These are phyloP conservation scores for Alnus glutinosa DNA, from an alignment of 306 rosid genomes.

Conservation along the genomic window DNA sequence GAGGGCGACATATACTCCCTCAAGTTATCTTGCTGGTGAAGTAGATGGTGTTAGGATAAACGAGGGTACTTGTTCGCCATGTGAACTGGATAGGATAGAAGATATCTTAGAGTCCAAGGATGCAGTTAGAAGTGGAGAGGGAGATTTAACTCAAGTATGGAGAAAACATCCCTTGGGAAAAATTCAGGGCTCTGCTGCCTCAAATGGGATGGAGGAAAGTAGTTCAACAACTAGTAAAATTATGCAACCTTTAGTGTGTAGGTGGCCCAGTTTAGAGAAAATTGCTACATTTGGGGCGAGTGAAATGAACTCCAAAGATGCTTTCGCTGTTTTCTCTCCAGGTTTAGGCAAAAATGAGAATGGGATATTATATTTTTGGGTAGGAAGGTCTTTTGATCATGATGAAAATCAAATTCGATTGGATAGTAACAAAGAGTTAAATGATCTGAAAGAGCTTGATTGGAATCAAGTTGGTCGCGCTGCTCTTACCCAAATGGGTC, in stretches of 20 bases:
- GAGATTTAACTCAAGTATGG: constrained; percentile 36
- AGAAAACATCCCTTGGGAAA: constrained; percentile 27
- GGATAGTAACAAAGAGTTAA: constrained; percentile 52
- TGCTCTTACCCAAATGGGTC: constrained; percentile 52
- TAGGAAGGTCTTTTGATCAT: constrained; percentile 64
- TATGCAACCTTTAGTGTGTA: constrained; percentile 48
- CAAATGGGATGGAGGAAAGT: constrained; percentile 41
- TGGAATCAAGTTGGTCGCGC: constrained; percentile 64
- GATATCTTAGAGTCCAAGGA: constrained; percentile 33
- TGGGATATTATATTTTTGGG: constrained; percentile 70
- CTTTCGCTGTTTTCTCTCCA: constrained; percentile 68
- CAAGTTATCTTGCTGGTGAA: constrained; percentile 37
- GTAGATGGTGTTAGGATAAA: constrained; percentile 35
- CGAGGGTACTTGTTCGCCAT: constrained; percentile 31
- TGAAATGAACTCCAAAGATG: constrained; percentile 72
- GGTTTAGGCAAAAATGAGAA: constrained; percentile 38
- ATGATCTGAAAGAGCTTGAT: constrained; percentile 52
- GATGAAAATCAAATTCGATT: constrained; percentile 43
- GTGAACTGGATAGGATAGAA: constrained; percentile 36
- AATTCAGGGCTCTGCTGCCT: constrained; percentile 34
- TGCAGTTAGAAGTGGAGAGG: constrained; percentile 35
- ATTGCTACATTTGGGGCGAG: constrained; percentile 47
- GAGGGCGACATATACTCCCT: constrained; percentile 36
- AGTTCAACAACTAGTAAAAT: constrained; percentile 29
- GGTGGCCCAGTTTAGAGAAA: constrained; percentile 85